Conservation (phyloP, 2,329 filamentous ascomycete species). For the Penicillium sp. region DNA sequence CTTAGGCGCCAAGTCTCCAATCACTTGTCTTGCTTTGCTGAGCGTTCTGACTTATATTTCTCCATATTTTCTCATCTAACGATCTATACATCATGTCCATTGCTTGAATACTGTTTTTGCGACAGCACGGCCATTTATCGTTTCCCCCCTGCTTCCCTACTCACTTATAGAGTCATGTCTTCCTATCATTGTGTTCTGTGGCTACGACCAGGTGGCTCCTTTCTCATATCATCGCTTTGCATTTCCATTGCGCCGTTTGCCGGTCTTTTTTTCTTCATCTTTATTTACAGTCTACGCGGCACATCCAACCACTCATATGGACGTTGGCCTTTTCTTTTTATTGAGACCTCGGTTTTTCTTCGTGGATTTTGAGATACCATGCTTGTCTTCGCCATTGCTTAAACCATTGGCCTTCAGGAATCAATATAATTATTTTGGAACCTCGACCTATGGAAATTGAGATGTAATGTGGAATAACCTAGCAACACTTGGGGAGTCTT, state of each 20-base stretch:
- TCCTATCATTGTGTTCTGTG: conserved; percentile 8
- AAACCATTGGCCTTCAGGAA: conserved; percentile 13
- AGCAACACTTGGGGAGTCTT: no score
- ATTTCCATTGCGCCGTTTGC: conserved; percentile 4
- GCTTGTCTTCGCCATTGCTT: conserved; percentile 18
- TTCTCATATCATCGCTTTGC: conserved; percentile 7
- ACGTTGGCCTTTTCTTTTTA: conserved; percentile 11
- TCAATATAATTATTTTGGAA: conserved; percentile 5
- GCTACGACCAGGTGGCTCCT: conserved; percentile 20
- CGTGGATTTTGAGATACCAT: conserved; percentile 29
- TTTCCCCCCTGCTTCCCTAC: conserved; percentile 6
- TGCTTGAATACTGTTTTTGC: conserved; percentile 18
- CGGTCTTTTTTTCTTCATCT: conserved; percentile 1
- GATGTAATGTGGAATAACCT: no score
- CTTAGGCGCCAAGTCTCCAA: conserved; percentile 8
- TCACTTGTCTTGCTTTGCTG: conserved; percentile 21
- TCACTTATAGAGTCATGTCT: conserved; percentile 13
- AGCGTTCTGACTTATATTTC: conserved; percentile 17
- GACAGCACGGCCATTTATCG: conserved; percentile 7
- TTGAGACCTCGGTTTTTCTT: conserved; percentile 10
- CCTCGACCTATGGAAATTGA: neutral
- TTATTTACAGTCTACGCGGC: conserved; percentile 4
- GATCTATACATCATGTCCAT: conserved; percentile 27
- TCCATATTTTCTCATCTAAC: conserved; percentile 13
- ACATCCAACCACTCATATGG: conserved; percentile 20